A percentile compares a stretch with the other conserved stretches of the same genome.
Conservation (phyloP, 129 eudicot genomes). For the Ambrosia trifida region DNA sequence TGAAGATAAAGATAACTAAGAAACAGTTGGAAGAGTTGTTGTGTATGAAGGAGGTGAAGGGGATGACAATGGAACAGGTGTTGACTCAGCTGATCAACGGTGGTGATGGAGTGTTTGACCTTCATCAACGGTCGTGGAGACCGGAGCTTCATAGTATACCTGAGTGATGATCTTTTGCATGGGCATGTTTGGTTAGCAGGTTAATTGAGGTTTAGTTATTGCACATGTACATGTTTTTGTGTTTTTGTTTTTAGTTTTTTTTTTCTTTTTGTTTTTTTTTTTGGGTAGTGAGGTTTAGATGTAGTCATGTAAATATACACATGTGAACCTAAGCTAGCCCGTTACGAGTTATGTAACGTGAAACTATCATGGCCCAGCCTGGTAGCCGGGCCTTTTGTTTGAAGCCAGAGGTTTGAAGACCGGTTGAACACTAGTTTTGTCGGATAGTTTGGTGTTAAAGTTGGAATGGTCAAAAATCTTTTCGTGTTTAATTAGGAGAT, state of each 20-base stretch:
- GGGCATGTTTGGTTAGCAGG: background rate
- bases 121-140: conserved; percentile 52
- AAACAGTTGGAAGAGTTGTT: conserved; percentile 44
- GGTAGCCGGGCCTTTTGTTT: too few relatives aligned
- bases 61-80: conserved; percentile 43
- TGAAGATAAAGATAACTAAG: conserved; percentile 56
- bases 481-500: too few relatives aligned
- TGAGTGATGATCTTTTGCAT: conserved; percentile 35
- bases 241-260: too few relatives aligned
- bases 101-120: conserved; percentile 26
- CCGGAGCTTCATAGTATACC: conserved; percentile 57
- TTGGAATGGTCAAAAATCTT: too few relatives aligned
- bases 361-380: background rate
- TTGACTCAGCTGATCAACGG: conserved; percentile 40
- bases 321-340: background rate
- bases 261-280: background rate
- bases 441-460: too few relatives aligned
- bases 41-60: conserved; percentile 36
- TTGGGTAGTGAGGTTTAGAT: background rate
- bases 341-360: background rate
- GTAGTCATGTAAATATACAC: background rate
- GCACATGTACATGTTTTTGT: background rate
- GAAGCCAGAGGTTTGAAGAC: too few relatives aligned
- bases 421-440: too few relatives aligned
- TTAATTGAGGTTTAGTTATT: background rate